A percentile compares a stretch with the other conserved stretches of the same genome.
Evolutionary conservation across 352 stramenopile species (phyloP).

Genomic region (Globisporangium echinulatum): DNA sequence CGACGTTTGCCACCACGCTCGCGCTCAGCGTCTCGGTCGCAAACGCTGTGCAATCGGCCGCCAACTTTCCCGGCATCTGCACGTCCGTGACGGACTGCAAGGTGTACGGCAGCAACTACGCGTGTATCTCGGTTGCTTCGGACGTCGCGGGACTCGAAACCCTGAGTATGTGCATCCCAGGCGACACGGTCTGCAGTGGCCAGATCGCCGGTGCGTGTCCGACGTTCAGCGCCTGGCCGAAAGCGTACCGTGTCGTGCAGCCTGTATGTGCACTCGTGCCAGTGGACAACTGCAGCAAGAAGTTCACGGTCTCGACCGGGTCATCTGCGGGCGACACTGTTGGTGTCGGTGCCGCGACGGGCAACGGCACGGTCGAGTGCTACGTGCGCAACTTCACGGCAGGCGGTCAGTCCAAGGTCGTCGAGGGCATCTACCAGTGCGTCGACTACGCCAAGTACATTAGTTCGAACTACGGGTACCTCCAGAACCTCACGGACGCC

Average conservation of each 20-base stretch:
- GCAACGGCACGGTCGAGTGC: conserved; percentile 51
- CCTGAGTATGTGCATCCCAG: conserved; percentile 66
- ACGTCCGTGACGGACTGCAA: conserved; percentile 38
- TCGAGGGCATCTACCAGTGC: conserved; percentile 78
- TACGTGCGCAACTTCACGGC: conserved; percentile 60
- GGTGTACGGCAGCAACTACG: conserved; percentile 48
- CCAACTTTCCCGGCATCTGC: conserved; percentile 50
- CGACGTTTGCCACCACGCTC: conserved; percentile 7
- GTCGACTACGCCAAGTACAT: conserved; percentile 63
- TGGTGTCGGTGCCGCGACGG: conserved; percentile 14
- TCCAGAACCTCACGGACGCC: conserved; percentile 55
- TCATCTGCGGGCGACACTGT: conserved; percentile 13
- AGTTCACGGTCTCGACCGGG: conserved; percentile 30
- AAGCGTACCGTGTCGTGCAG: conserved; percentile 60
- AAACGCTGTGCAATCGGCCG: conserved; percentile 22
- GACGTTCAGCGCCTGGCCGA: conserved; percentile 68
- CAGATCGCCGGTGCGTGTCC: conserved; percentile 55
- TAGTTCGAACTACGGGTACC: conserved; percentile 40
- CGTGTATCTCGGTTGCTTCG: conserved; percentile 66
- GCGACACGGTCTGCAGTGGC: conserved; percentile 45
- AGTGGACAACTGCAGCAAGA: conserved; percentile 56
- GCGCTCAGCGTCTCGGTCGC: conserved; percentile 4
- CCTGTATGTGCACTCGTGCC: conserved; percentile 64
- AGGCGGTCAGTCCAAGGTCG: conserved; percentile 25
- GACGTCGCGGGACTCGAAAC: conserved; percentile 44